phyloP scores from a whole-genome alignment of 495 filamentous ascomycete genomes.

The Xylaria cubensis region DNA sequence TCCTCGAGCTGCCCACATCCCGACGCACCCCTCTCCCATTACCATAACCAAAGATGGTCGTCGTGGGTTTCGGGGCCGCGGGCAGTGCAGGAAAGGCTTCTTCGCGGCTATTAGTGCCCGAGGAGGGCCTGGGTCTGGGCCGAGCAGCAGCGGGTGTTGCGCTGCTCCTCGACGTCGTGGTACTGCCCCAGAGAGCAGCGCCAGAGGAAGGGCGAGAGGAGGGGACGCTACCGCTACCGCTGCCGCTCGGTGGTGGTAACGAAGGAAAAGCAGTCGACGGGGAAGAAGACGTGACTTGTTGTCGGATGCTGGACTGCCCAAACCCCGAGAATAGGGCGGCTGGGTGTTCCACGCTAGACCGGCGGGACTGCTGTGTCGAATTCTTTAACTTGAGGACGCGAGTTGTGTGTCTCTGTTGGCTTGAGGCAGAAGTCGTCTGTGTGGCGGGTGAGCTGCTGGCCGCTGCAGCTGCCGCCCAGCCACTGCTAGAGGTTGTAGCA shows the following conservation, averaged over 20 bases:
- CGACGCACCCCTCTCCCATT: conserved; percentile 69
- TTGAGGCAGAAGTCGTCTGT: conserved; percentile 40
- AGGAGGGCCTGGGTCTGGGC: neutral
- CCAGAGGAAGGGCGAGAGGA: conserved; percentile 39
- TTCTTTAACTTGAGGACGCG: conserved; percentile 57
- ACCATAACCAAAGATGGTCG: conserved; percentile 80
- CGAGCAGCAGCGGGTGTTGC: conserved; percentile 28
- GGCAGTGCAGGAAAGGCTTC: conserved; percentile 87
- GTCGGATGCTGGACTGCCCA: conserved; percentile 46
- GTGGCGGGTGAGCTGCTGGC: conserved; percentile 47
- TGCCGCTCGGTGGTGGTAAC: conserved; percentile 55
- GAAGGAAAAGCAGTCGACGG: conserved; percentile 62
- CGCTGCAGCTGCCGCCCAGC: conserved; percentile 59
- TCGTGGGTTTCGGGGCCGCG: conserved; percentile 76
- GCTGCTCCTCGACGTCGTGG: conserved; percentile 35
- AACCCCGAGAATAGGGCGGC: conserved; percentile 26
- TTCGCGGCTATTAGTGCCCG: conserved; percentile 31
- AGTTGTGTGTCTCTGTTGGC: conserved; percentile 49
- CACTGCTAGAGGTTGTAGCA: conserved; percentile 52
- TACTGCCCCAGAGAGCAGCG: conserved; percentile 33
- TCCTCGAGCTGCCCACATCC: conserved; percentile 56
- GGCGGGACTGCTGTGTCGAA: conserved; percentile 48
- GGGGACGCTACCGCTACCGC: conserved; percentile 16
- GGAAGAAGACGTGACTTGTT: conserved; percentile 47
- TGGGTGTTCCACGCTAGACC: conserved; percentile 35